Evolutionary conservation across 2,329 filamentous ascomycete species (phyloP), one percentile per base, ranked within the genome.

Genomic region (Fusarium longipes): DNA sequence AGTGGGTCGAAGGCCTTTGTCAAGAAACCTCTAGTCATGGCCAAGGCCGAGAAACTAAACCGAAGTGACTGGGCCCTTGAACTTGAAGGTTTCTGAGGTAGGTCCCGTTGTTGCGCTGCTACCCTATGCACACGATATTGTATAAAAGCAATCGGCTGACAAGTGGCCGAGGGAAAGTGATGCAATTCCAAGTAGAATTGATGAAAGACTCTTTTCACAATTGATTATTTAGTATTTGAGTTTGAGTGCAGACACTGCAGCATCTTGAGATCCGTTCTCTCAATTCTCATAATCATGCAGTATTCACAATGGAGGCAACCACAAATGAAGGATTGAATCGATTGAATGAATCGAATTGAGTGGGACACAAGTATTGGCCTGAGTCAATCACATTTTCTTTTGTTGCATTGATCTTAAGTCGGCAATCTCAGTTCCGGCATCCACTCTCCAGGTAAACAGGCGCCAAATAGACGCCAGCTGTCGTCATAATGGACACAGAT

Each of bases 381-480:
- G 36, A 52, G 17, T 52, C 20, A 27, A 15, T 12, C 27, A 25
- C 24, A 11, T 3, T 8, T 40, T 10, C 2, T 17, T 9, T 24
- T 24, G 15, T 49, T 20, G 24, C 36, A 47, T 47, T 14, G 35
- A 39, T 30, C 32, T 10, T 8, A 5, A 11, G 6, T 61, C 44
- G 56, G 56, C 14, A 54, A 61, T 63, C 50, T 45, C 29, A 24
- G 15, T 25, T 24, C 58, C 43, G 20, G 20, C 12, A 32, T 15
- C 51, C 27, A 50, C n/a, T 36, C 35, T 42, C 18, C n/a, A n/a
- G 49, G 49, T 33, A 48, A 18, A 30, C 12, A 10, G 5, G 22
- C 18, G 20, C 9, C 20, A 29, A 25, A 12, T 42, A 33, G n/a
- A n/a, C 36, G 32, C 45, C 6, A 11, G 9, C 33, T 17, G 14